Evolutionary conservation across 305 asterid genomes (phyloP).

Genomic region (Rubia balearica): DNA sequence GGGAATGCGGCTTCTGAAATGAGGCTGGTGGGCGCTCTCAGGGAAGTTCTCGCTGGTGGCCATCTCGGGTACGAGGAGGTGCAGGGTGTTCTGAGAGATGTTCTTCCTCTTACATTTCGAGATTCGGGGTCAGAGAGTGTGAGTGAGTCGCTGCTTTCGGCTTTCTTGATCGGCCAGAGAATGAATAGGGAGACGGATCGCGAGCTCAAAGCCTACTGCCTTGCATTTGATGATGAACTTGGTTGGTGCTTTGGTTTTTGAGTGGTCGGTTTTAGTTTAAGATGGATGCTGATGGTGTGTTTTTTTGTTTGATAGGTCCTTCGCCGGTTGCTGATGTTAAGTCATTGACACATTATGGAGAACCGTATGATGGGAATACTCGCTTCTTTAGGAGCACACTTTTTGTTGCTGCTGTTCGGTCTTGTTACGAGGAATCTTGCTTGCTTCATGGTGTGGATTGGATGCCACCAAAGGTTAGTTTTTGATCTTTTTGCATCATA

Average conservation of each 20-base stretch:
- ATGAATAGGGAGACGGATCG: conserved; percentile 95
- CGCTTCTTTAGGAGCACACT: conserved; percentile 91
- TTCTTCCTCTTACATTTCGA: conserved; percentile 49
- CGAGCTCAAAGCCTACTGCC: conserved; percentile 94
- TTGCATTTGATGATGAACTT: conserved; percentile 82
- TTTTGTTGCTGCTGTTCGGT: conserved; percentile 97
- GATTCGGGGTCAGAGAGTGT: conserved; percentile 32
- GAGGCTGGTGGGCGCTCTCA: conserved; percentile 94
- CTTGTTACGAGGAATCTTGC: conserved; percentile 91
- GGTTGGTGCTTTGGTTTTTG: conserved; percentile 30
- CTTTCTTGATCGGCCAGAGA: conserved; percentile 81
- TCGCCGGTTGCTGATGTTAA: conserved; percentile 74
- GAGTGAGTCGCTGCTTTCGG: conserved; percentile 72
- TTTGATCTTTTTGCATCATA: neutral
- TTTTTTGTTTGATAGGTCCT: conserved; percentile 36
- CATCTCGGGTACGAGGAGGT: conserved; percentile 97
- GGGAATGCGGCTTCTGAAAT: conserved; percentile 77
- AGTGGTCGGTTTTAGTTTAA: neutral
- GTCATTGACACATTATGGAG: conserved; percentile 93
- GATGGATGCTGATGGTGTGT: conserved; percentile 4
- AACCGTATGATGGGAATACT: conserved; percentile 94
- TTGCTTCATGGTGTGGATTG: conserved; percentile 96
- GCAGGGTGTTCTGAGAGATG: conserved; percentile 82
- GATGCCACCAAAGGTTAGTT: conserved; percentile 94
- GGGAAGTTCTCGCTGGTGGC: conserved; percentile 95